Percentiles rank a stretch among this genome's conserved stretches.
Evolutionary conservation across 345 rosid genomes (phyloP).

Genomic region (Acer yangbiense): DNA sequence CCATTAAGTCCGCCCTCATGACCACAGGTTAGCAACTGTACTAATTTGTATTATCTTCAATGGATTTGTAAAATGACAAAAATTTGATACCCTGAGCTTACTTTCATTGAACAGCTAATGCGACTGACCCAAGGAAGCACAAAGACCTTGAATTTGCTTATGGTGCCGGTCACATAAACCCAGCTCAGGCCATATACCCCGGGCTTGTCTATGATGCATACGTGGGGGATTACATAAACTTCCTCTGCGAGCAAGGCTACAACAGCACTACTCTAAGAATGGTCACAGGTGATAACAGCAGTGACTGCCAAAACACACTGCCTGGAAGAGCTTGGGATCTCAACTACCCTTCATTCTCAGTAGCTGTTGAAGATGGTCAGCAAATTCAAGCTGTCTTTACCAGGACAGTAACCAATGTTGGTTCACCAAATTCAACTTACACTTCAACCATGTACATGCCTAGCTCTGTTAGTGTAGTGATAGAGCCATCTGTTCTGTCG

Average conservation of each 20-base stretch:
- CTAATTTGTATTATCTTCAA: not conserved
- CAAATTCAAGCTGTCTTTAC: conserved; percentile 28
- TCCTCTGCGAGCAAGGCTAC: conserved; percentile 54
- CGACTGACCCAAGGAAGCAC: conserved; percentile 36
- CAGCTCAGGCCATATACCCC: conserved; percentile 30
- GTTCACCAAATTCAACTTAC: conserved; percentile 40
- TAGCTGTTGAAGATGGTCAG: conserved; percentile 37
- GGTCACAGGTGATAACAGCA: conserved; percentile 37
- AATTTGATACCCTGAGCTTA: not conserved
- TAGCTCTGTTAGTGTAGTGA: conserved; percentile 15
- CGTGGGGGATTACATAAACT: conserved; percentile 41
- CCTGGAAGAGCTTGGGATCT: conserved; percentile 48
- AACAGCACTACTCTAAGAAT: conserved; percentile 26
- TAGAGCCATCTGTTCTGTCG: conserved; percentile 32
- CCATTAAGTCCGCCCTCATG: conserved; percentile 38
- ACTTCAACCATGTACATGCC: conserved; percentile 18
- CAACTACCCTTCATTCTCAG: conserved; percentile 44
- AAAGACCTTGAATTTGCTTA: conserved; percentile 39
- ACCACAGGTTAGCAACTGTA: conserved; percentile 20
- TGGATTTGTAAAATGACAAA: not conserved
- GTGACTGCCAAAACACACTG: conserved; percentile 21
- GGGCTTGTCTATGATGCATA: conserved; percentile 44
- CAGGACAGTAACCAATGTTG: conserved; percentile 56
- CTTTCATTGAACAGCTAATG: conserved; percentile 13
- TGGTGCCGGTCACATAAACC: conserved; percentile 48